These are phyloP conservation scores for Naganishia sp. DNA, from an alignment of 1,284 basidiomycete genomes.

Conservation along the genomic window DNA sequence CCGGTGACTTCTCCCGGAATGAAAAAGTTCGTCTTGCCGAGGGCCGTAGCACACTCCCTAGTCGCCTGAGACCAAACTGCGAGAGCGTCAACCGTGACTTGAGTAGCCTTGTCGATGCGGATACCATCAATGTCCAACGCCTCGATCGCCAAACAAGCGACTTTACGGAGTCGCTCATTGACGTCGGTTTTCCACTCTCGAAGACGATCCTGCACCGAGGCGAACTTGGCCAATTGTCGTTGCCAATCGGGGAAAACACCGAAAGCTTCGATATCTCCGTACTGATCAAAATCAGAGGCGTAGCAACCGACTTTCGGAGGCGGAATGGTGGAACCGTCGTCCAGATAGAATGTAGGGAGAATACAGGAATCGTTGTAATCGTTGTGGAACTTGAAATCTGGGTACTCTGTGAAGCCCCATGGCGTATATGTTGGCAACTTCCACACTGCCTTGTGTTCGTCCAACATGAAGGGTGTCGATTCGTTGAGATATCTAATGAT, in stretches of 20 bases:
- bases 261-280: constrained; percentile 92
- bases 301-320: constrained; percentile 68
- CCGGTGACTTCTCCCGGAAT: constrained; percentile 92
- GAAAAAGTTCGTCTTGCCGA: constrained; percentile 82
- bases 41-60: constrained; percentile 66
- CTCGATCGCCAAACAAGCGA: constrained; percentile 79
- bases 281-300: constrained; percentile 83
- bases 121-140: constrained; percentile 87
- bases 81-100: constrained; percentile 78
- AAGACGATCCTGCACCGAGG: constrained; percentile 89
- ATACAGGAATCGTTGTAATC: constrained; percentile 69
- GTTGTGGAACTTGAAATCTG: constrained; percentile 65
- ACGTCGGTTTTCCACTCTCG: constrained; percentile 80
- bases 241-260: constrained; percentile 79
- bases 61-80: constrained; percentile 72
- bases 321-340: constrained; percentile 67
- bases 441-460: constrained; percentile 74
- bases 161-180: constrained; percentile 70
- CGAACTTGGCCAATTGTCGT: constrained; percentile 89
- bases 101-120: constrained; percentile 90
- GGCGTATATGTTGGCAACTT: constrained; percentile 74
- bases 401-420: constrained; percentile 80
- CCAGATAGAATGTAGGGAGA: constrained; percentile 75
- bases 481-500: constrained; percentile 67
- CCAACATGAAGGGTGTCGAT: constrained; percentile 73